Evolutionary conservation across 73 alveolate species (phyloP).

Genomic region (Loxodes magnus): DNA sequence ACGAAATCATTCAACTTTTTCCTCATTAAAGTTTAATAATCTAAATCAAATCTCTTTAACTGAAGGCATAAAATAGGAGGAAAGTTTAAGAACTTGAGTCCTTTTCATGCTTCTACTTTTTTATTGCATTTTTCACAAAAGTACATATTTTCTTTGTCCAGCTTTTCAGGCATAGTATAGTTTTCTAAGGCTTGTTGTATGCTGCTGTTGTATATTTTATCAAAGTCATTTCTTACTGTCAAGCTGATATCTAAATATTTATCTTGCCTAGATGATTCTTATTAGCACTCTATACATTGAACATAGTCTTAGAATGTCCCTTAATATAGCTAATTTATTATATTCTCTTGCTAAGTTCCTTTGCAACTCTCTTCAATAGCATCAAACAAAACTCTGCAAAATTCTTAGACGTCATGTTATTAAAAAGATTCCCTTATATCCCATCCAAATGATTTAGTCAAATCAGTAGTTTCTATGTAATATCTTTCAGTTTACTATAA

Average conservation of each 20-base stretch:
- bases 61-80: constrained; percentile 69
- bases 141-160: constrained; percentile 73
- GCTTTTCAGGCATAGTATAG: constrained; percentile 67
- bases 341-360: constrained; percentile 37
- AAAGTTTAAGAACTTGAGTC: constrained; percentile 45
- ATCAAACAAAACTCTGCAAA: constrained; percentile 87
- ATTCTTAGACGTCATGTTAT: constrained; percentile 64
- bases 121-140: constrained; percentile 73
- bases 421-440: constrained; percentile 22
- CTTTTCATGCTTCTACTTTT: constrained; percentile 81
- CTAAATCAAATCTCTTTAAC: constrained; percentile 74
- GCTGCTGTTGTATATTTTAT: constrained; percentile 54
- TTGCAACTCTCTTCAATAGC: constrained; percentile 73
- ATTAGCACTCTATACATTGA: constrained; percentile 75
- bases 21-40: constrained; percentile 53
- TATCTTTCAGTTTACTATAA: background rate
- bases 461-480: constrained; percentile 15
- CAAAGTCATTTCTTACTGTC: constrained; percentile 64
- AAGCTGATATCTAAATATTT: constrained; percentile 73
- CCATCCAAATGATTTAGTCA: constrained; percentile 51
- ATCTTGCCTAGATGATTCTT: constrained; percentile 47
- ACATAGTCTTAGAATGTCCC: constrained; percentile 60
- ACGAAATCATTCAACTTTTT: constrained; percentile 66
- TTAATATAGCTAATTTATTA: constrained; percentile 33
- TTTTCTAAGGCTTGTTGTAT: constrained; percentile 80